A percentile compares a stretch with the other conserved stretches of the same genome.
Conservation (phyloP, 2,329 filamentous ascomycete genomes). For the Gaeumannomyces tritici region DNA sequence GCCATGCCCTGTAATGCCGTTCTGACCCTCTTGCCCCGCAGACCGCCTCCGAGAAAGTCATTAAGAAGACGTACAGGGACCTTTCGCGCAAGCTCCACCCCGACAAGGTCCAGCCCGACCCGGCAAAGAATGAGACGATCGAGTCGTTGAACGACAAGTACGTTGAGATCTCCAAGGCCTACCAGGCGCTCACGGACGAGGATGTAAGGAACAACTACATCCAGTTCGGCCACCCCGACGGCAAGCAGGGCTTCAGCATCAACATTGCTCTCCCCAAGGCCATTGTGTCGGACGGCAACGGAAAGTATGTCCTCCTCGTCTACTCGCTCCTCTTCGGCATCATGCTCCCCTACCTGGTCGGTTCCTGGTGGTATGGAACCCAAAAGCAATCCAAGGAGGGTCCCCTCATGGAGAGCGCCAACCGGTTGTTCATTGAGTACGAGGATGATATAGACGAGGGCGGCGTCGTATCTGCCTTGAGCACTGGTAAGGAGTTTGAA, state of each 20-base stretch:
- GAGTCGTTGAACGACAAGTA: constrained; percentile 80
- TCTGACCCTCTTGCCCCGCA: constrained; percentile 20
- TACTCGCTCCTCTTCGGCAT: constrained; percentile 86
- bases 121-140: constrained; percentile 77
- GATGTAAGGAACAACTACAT: constrained; percentile 95
- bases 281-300: constrained; percentile 86
- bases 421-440: constrained; percentile 90
- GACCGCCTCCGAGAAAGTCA: constrained; percentile 78
- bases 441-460: constrained; percentile 74
- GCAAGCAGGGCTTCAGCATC: constrained; percentile 97
- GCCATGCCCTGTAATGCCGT: neutral
- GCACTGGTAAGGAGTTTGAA: constrained; percentile 78
- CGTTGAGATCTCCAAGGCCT: constrained; percentile 94
- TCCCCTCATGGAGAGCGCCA: constrained; percentile 85
- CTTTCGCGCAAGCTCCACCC: constrained; percentile 83
- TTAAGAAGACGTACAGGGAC: constrained; percentile 83
- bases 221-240: constrained; percentile 91
- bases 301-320: constrained; percentile 86
- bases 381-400: constrained; percentile 90
- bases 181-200: constrained; percentile 95
- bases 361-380: constrained; percentile 98
- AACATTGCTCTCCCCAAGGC: constrained; percentile 91
- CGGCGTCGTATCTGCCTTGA: constrained; percentile 71
- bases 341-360: constrained; percentile 83
- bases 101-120: constrained; percentile 80